A percentile compares a stretch with the other conserved stretches of the same genome.
Conservation (phyloP, 192 early-diverging fungal genomes). For the Linnemannia hyalina region DNA sequence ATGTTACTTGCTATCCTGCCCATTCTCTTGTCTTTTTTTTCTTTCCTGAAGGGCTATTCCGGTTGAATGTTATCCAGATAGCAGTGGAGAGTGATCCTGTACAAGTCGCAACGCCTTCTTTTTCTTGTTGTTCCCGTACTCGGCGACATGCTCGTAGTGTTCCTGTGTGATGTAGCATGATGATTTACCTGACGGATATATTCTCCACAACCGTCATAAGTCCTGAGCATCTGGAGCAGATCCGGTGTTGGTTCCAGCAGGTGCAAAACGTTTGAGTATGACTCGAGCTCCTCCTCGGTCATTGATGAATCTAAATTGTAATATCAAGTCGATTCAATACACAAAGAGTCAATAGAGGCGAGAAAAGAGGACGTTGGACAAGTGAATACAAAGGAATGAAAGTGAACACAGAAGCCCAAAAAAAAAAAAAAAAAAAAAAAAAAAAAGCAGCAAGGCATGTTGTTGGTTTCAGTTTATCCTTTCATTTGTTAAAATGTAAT, state of each 20-base stretch:
- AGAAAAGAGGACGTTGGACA: neutral
- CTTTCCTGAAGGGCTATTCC: neutral
- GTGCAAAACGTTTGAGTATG: constrained; percentile 69
- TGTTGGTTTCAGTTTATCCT: neutral
- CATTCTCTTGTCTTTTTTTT: neutral
- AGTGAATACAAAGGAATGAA: neutral
- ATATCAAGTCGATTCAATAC: neutral
- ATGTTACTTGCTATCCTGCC: neutral
- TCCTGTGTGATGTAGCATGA: neutral
- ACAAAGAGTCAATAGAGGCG: constrained; percentile 8
- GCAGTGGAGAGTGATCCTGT: neutral
- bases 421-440: neutral
- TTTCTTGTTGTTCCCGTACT: neutral
- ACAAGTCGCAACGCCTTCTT: neutral
- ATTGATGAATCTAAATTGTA: constrained; percentile 64
- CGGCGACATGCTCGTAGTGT: neutral
- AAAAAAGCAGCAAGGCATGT: neutral
- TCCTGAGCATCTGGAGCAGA: constrained; percentile 67
- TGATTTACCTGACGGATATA: constrained; percentile 73
- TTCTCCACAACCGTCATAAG: constrained; percentile 78
- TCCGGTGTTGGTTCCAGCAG: constrained; percentile 66
- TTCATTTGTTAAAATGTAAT: neutral
- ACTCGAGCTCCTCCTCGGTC: constrained; percentile 72
- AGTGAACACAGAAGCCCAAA: neutral
- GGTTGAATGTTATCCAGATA: neutral